A percentile compares a stretch with the other conserved stretches of the same genome.
phyloP scores from a whole-genome alignment of 2,329 filamentous ascomycete species.

The Trichoderma asperellum region DNA sequence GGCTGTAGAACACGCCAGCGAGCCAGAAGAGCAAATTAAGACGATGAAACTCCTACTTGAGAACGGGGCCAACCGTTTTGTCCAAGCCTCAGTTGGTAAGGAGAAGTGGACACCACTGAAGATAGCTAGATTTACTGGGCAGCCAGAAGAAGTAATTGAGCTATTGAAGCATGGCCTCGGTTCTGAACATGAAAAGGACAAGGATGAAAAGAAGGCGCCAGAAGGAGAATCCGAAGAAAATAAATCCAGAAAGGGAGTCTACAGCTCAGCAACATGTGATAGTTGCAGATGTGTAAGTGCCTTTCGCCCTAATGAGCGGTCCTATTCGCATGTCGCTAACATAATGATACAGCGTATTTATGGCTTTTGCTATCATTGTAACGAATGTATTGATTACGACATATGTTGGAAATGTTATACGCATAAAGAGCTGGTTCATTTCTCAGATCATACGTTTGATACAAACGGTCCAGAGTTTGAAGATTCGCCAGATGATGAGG shows the following conservation, averaged over 20 bases:
- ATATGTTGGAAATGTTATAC: slow-evolving; percentile 28
- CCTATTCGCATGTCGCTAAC: not conserved
- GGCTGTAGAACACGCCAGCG: not conserved
- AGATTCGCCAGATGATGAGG: slow-evolving; percentile 11
- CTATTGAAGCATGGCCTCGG: slow-evolving; percentile 25
- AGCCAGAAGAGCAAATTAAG: slow-evolving; percentile 23
- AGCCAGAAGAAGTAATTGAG: slow-evolving; percentile 17
- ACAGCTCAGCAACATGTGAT: slow-evolving; percentile 16
- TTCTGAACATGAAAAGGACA: not conserved
- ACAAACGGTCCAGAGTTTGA: slow-evolving; percentile 25
- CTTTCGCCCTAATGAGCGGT: not conserved
- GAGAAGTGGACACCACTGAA: slow-evolving; percentile 27
- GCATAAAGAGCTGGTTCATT: slow-evolving; percentile 11
- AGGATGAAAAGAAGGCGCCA: not conserved
- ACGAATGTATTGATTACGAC: slow-evolving; percentile 15
- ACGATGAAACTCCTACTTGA: slow-evolving; percentile 28
- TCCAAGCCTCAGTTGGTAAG: not conserved
- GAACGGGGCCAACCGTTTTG: slow-evolving; percentile 24
- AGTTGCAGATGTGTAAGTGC: slow-evolving; percentile 26
- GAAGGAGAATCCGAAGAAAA: slow-evolving; percentile 17
- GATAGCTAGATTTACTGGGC: slow-evolving; percentile 23
- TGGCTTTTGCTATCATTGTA: slow-evolving; percentile 26
- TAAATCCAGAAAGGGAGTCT: slow-evolving; percentile 19
- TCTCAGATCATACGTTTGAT: slow-evolving; percentile 14
- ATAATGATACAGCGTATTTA: not conserved